Base-by-base conservation (phyloP, 345 rosid species). In the Pelargonium nanum region DNA sequence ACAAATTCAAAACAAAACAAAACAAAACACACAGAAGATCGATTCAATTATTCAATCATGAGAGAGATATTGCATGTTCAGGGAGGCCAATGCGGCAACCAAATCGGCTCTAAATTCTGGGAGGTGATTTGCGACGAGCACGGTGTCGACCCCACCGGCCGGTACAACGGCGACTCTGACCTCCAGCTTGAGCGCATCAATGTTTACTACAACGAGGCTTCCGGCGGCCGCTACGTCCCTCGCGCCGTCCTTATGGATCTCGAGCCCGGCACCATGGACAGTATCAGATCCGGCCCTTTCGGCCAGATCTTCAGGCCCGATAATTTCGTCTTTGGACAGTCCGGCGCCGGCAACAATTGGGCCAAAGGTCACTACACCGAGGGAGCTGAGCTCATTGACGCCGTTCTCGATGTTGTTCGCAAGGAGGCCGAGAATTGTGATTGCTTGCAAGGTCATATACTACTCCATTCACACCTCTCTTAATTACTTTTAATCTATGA, bases 1-100 rank as follows among this genome's bases (percentile, higher is more conserved):
- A 28, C 34, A 8, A 3, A n/a, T n/a, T n/a, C n/a, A n/a, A n/a
- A n/a, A n/a, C n/a, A n/a, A 0, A 30, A 30, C 40, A 3, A 0
- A 30, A 30, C 40, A 3, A 30, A 30, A 30, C 40, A 30, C 9
- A 6, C 40, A 6, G 10, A 30, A 30, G 40, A 30, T 30, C 40
- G 6, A 6, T 1, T 5, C 34, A 30, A 12, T 12, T 30, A 6
- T 1, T 5, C 34, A 30, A 12, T 12, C 13, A 45, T 58, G 61
- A 59, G 62, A 23, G 62, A 59, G 48, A 59, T 59, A 45, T 48
- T 59, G 0, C 62, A 59, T 48, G 19, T 59, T 48, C 51, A 59
- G 62, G 62, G 62, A 26, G 62, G 62, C 51, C 62, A 59, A 59
- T 59, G 62, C 51, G 62, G 62, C 22, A 59, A 59, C 62, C 62